Conservation (phyloP, 768 basidiomycete genomes). For the Leccinum subgranulosum region DNA sequence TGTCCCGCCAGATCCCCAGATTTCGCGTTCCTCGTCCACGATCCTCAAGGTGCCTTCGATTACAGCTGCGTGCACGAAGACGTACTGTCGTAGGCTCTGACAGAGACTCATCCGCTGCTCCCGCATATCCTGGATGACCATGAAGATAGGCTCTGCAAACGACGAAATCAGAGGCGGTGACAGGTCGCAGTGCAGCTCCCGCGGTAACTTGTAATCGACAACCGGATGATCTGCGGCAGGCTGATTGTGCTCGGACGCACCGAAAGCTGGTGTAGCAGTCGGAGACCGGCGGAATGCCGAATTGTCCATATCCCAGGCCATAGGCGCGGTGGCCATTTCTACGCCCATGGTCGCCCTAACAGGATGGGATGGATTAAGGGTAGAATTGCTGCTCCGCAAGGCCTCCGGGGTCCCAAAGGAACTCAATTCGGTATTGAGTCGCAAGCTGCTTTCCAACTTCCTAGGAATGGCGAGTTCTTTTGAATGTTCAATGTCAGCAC, state of each 20-base stretch:
- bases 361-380: background rate
- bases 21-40: conserved; percentile 64
- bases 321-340: background rate
- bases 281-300: background rate
- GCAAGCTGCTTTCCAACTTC: background rate
- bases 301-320: background rate
- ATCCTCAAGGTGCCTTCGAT: conserved; percentile 78
- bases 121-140: conserved; percentile 89
- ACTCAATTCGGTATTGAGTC: conserved; percentile 2
- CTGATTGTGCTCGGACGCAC: conserved; percentile 8
- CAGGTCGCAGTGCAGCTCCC: conserved; percentile 49
- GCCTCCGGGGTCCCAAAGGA: background rate
- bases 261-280: background rate
- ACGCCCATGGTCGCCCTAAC: background rate
- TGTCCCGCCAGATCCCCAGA: conserved; percentile 25
- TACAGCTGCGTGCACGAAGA: conserved; percentile 86
- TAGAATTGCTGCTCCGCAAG: background rate
- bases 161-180: conserved; percentile 60
- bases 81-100: conserved; percentile 91
- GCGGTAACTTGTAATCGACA: conserved; percentile 61
- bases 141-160: conserved; percentile 74
- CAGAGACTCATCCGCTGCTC: conserved; percentile 96
- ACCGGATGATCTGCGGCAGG: conserved; percentile 13
- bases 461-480: background rate
- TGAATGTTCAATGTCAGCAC: conserved; percentile 10